These are phyloP conservation scores for Calonectria pseudoreteaudii DNA, from an alignment of 2,329 filamentous ascomycete genomes.

Conservation along the genomic window DNA sequence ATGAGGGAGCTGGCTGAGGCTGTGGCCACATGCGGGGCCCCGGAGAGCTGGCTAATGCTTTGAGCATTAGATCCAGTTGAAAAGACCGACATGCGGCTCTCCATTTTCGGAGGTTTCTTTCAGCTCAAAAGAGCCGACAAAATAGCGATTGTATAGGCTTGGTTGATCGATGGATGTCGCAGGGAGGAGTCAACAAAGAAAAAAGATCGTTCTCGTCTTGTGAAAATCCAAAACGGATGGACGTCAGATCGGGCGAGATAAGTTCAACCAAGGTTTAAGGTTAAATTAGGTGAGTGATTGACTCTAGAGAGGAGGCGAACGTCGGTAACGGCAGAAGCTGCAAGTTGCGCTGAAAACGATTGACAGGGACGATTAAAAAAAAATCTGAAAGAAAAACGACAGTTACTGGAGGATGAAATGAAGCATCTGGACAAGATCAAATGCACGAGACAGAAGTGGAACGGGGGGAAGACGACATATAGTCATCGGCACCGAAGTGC, in stretches of 20 bases:
- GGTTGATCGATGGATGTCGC: not conserved
- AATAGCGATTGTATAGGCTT: not conserved
- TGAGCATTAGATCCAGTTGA: not conserved
- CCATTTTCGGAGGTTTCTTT: not conserved
- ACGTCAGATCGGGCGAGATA: not conserved
- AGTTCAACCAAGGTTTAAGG: not conserved
- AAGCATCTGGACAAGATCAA: not conserved
- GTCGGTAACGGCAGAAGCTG: not conserved
- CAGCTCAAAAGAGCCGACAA: not conserved
- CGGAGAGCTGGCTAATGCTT: not conserved
- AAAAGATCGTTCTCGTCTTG: not conserved
- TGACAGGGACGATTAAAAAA: not conserved
- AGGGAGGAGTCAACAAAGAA: not conserved
- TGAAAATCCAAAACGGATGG: too few relatives aligned
- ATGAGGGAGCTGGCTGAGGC: slow-evolving; percentile 50
- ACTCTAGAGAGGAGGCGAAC: not conserved
- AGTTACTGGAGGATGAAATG: not conserved
- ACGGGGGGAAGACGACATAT: not conserved
- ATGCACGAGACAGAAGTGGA: not conserved
- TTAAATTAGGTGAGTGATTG: not conserved
- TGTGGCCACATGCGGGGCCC: not conserved
- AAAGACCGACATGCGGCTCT: not conserved
- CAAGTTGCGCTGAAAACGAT: not conserved
- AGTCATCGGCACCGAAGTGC: not conserved
- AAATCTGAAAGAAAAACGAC: not conserved